Evolutionary conservation across 257 asterid species (phyloP).

Genomic region (Lycium ferocissimum): DNA sequence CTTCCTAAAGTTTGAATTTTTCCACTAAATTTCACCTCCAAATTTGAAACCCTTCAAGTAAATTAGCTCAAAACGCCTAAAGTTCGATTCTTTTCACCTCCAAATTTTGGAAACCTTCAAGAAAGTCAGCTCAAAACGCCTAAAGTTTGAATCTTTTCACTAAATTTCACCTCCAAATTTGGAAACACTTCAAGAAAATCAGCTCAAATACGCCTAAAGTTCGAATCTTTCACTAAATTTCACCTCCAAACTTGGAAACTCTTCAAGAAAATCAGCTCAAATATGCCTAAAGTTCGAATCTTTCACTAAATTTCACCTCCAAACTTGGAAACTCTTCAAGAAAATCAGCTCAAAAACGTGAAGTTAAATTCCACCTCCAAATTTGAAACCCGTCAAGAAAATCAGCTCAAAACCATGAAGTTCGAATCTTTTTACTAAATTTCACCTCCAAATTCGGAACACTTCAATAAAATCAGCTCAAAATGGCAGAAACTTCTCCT

Average conservation of each 20-base stretch:
- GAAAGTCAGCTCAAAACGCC: neutral
- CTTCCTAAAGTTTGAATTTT: conserved; percentile 1
- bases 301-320: no score
- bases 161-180: neutral
- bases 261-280: neutral
- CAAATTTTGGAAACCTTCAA: no score
- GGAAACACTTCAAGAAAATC: neutral
- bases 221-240: no score
- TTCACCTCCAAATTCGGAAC: neutral
- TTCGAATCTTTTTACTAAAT: neutral
- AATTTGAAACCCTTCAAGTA: neutral
- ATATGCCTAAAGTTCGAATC: neutral
- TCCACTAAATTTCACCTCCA: neutral
- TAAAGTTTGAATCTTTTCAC: neutral
- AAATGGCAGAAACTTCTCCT: neutral
- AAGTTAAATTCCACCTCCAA: neutral
- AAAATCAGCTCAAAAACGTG: no score
- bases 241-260: neutral
- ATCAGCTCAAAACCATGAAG: neutral
- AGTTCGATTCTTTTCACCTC: neutral
- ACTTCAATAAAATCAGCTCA: neutral
- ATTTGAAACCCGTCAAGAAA: no score
- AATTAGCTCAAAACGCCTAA: neutral
- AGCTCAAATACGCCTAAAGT: neutral
- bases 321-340: no score